These are phyloP conservation scores for Phytopythium sindhum DNA, from an alignment of 352 stramenopile species.

Conservation along the genomic window DNA sequence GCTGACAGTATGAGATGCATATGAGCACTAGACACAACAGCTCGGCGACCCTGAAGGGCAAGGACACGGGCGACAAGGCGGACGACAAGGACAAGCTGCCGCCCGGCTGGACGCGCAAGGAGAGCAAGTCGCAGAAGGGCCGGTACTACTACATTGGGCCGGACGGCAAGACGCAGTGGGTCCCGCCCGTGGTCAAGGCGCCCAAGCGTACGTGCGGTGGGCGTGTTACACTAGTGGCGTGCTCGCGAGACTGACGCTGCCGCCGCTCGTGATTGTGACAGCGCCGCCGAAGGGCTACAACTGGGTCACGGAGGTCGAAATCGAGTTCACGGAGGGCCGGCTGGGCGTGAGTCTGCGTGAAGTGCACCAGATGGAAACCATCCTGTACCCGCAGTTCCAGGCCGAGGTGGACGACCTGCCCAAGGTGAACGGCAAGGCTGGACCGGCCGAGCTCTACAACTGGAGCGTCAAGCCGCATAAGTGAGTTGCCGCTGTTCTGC, in stretches of 20 bases:
- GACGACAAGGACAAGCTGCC: constrained; percentile 35
- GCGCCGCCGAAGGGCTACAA: constrained; percentile 59
- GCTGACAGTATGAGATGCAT: too few relatives aligned
- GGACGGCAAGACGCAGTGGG: constrained; percentile 81
- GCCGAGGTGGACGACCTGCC: constrained; percentile 86
- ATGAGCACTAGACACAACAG: constrained; percentile 9
- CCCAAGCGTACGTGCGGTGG: constrained; percentile 5
- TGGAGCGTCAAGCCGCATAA: constrained; percentile 86
- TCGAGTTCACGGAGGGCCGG: constrained; percentile 77
- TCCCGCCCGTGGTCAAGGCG: constrained; percentile 35
- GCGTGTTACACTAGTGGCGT: neutral
- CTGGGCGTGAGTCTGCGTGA: constrained; percentile 81
- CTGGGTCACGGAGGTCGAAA: constrained; percentile 81
- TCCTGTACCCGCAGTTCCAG: constrained; percentile 83
- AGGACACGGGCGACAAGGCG: neutral
- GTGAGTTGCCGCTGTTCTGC: constrained; percentile 11
- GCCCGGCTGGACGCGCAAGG: constrained; percentile 75
- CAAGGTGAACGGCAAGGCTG: constrained; percentile 84
- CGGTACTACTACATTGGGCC: constrained; percentile 86
- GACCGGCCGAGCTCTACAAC: constrained; percentile 84
- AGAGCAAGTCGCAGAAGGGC: constrained; percentile 85
- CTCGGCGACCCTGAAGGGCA: constrained; percentile 4
- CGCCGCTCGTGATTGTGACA: constrained; percentile 3
- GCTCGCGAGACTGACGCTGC: neutral
- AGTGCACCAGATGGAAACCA: constrained; percentile 70